Evolutionary conservation across 2,329 filamentous ascomycete genomes (phyloP), one percentile per base, ranked within the genome.

Genomic region (Dothideomycetes sp.): DNA sequence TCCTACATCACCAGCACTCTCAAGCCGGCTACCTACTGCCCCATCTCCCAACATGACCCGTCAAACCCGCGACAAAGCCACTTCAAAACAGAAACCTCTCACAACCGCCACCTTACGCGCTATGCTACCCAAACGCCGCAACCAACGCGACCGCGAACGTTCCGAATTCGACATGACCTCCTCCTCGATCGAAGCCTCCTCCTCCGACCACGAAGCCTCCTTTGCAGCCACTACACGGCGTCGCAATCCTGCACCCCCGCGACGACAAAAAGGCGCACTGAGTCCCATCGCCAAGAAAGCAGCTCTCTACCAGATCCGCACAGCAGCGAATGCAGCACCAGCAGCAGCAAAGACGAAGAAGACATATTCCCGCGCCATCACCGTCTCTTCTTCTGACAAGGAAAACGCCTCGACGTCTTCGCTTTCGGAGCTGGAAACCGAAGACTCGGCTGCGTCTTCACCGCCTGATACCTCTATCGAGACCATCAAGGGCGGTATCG

Each of bases 81-180:
- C 3, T 16, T 38, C n/a, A n/a, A 48, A 54, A 18, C 19, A 45
- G 4, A 56, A 50, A 50, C 50, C 51, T 14, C 45, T 59, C 19
- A 63, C 63, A 5, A 69, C 66, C 18, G 63, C 64, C 3, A 59
- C 60, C 18, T 52, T 70, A 15, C 64, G 67, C 45, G 54, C 57
- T 5, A 49, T 70, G 5, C 54, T 70, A 12, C 66, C 66, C 9
- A 65, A 62, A 43, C 56, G 63, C 40, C 52, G 60, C 16, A 55
- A 48, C 27, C 55, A 51, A 36, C 42, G 52, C 14, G 36, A 48
- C 44, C 36, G 36, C 18, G 19, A n/a, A 16, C 59, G 41, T 47
- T 48, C 38, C 37, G 59, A 64, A 19, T 68, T 61, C 43, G 63
- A 68, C 38, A 46, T 69, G 5, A 52, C 58, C 7, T 62, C 58